Percentiles rank a stretch among this genome's conserved stretches.
Evolutionary conservation across 225 moss, liverwort and hornwort genomes (phyloP).

Genomic region (Pseudoscleropodium purum): DNA sequence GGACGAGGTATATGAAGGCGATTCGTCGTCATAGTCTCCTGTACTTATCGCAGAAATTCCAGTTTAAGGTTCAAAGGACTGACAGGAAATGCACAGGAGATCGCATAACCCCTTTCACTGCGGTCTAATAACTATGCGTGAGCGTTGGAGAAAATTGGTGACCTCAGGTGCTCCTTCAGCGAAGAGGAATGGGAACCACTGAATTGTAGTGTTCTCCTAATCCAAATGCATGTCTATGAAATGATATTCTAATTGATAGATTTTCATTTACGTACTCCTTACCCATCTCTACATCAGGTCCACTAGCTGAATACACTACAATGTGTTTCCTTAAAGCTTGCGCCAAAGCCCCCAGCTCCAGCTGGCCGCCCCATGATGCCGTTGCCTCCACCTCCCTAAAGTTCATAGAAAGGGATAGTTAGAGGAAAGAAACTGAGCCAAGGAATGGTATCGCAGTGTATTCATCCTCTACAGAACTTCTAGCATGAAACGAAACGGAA

Average conservation of each 20-base stretch:
- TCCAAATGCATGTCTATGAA: slow-evolving; percentile 93
- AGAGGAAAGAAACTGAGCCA: neutral
- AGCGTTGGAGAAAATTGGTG: neutral
- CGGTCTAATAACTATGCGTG: neutral
- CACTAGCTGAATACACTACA: slow-evolving; percentile 64
- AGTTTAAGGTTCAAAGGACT: neutral
- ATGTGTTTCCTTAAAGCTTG: slow-evolving; percentile 82
- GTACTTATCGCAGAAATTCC: neutral
- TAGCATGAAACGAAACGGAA: neutral
- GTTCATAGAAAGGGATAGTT: neutral
- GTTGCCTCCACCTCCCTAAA: slow-evolving; percentile 69
- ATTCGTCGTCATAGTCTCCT: neutral
- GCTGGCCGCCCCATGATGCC: slow-evolving; percentile 92
- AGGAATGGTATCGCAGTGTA: neutral
- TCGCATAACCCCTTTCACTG: neutral
- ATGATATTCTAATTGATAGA: slow-evolving; percentile 60
- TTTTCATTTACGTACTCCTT: slow-evolving; percentile 45
- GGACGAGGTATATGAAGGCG: neutral
- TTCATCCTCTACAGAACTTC: neutral
- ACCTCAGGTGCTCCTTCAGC: slow-evolving; percentile 3
- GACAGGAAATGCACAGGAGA: neutral
- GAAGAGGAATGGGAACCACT: slow-evolving; percentile 46
- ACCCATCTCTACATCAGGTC: slow-evolving; percentile 92
- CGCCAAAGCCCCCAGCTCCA: slow-evolving; percentile 84
- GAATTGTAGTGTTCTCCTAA: slow-evolving; percentile 99